These are phyloP conservation scores for Pugionium cornutum DNA, from an alignment of 345 rosid genomes.

Conservation along the genomic window DNA sequence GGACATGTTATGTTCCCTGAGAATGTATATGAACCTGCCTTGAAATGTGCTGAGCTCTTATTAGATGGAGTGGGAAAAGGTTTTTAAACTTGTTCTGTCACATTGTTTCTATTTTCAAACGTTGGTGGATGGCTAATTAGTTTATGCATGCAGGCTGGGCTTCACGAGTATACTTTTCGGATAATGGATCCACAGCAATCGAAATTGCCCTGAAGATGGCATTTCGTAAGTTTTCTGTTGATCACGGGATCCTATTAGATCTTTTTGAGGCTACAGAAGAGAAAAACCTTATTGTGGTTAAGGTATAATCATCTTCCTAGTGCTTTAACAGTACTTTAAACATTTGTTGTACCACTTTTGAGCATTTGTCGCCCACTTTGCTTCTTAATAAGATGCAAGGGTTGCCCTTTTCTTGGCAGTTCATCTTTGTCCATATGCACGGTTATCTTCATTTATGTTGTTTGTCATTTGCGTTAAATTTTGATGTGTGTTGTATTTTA, in stretches of 20 bases:
- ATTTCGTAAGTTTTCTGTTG: constrained; percentile 74
- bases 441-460: constrained; percentile 2
- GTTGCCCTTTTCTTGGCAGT: constrained; percentile 4
- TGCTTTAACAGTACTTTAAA: constrained; percentile 6
- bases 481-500: constrained; percentile 37
- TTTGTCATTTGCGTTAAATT: constrained; percentile 5
- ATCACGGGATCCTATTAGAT: constrained; percentile 49
- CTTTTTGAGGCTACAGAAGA: constrained; percentile 33
- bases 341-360: constrained; percentile 10
- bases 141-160: constrained; percentile 80
- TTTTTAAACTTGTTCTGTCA: constrained; percentile 30
- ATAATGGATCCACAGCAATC: constrained; percentile 92
- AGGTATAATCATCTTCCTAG: constrained; percentile 47
- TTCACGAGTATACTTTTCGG: constrained; percentile 80
- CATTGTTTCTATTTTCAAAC: constrained; percentile 4
- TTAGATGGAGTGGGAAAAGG: constrained; percentile 94
- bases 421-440: background rate
- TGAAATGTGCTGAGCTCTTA: constrained; percentile 87
- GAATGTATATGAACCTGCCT: constrained; percentile 93
- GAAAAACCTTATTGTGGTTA: constrained; percentile 49
- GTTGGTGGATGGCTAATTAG: constrained; percentile 7
- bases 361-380: background rate
- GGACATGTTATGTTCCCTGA: constrained; percentile 99
- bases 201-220: constrained; percentile 99
- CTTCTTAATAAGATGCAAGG: constrained; percentile 19